Evolutionary conservation across 345 rosid genomes (phyloP), one percentile per base, ranked within the genome.

Genomic region (Arabis alpina): DNA sequence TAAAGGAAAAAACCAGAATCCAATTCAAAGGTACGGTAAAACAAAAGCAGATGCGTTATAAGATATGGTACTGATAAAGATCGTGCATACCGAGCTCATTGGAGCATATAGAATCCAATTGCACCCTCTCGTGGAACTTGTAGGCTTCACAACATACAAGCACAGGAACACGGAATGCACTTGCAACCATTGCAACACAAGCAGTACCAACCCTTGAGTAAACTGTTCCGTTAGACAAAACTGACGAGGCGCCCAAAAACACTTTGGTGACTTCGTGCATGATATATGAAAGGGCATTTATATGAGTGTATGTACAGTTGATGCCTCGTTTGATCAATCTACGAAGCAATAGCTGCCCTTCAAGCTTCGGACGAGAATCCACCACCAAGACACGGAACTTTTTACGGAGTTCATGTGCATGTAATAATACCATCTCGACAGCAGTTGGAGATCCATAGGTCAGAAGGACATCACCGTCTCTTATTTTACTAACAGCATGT

Each of bases 121-220:
- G 97, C 45, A 94, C 99, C 76, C 99, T 86, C 81, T 91, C 93
- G 23, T 94, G 96, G 79, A 94, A 88, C 66, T 94, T 94, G 81
- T 94, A 91, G 43, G 96, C 91, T 86, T 91, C 99, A 42, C 99
- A 94, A 68, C 97, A 94, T 10, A 94, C 91, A 76, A 94, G 82
- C 56, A 91, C 97, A 5, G 99, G 98, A 58, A 89, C 86, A 53
- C 51, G 76, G 59, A 88, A 89, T 4, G 89, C 95, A 83, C 81
- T 93, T 16, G 99, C 97, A 73, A 88, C 98, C 98, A 94, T 91
- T 34, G 97, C 99, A 64, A 94, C 87, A 77, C 87, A 86, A 36
- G 99, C 97, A 44, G 99, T 91, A 53, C 99, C 99, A 13, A 89
- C 97, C 64, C 97, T 85, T 0, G 99, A 94, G 76, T 85, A 94